These are phyloP conservation scores for Phytophthora chlamydospora DNA, from an alignment of 352 stramenopile genomes.

Conservation along the genomic window DNA sequence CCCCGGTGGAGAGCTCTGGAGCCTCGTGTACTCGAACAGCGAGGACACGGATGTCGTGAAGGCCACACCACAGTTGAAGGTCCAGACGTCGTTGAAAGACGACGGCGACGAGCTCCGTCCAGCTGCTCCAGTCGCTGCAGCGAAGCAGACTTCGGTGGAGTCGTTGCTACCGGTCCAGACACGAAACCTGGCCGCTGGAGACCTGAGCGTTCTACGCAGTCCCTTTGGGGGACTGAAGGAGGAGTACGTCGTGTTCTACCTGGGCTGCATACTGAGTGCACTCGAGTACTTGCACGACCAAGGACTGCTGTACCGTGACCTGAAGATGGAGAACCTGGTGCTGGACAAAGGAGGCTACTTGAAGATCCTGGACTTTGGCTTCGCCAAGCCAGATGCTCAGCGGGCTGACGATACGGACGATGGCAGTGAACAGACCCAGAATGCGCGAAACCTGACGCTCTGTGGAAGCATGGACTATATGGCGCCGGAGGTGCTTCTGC, in stretches of 20 bases:
- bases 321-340: constrained; percentile 93
- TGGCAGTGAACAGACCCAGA: constrained; percentile 31
- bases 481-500: constrained; percentile 76
- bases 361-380: constrained; percentile 84
- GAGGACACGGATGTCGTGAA: constrained; percentile 23
- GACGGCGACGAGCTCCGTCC: constrained; percentile 24
- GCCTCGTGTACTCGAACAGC: constrained; percentile 61
- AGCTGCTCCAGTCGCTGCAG: constrained; percentile 12
- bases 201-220: constrained; percentile 41
- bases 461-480: constrained; percentile 87
- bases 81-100: constrained; percentile 12
- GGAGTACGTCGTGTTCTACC: constrained; percentile 87
- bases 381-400: constrained; percentile 66
- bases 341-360: constrained; percentile 90
- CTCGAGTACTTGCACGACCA: constrained; percentile 78
- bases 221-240: constrained; percentile 55
- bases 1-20: constrained; percentile 81
- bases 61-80: constrained; percentile 10
- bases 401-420: constrained; percentile 14
- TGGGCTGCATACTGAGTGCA: constrained; percentile 85
- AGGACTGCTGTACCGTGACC: constrained; percentile 83
- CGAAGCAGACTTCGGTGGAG: neutral
- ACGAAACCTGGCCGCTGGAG: constrained; percentile 14
- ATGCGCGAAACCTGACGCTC: constrained; percentile 69
- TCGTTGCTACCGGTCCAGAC: constrained; percentile 7